These are phyloP conservation scores for Patellaria atrata DNA, from an alignment of 495 filamentous ascomycete species.

Conservation along the genomic window DNA sequence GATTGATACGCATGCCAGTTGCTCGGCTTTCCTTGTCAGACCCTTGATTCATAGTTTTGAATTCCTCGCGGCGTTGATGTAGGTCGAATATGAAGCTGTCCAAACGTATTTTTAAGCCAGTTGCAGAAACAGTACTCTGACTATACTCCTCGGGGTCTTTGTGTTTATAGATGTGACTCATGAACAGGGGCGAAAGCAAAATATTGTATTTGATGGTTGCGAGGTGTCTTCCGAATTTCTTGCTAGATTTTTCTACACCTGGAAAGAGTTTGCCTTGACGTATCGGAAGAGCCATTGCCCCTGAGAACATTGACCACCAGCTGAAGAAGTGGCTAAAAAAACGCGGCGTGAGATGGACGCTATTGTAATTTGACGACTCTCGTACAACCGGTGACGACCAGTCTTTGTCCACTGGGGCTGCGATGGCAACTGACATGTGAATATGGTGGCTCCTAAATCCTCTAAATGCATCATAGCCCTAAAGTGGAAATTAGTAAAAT, in stretches of 20 bases:
- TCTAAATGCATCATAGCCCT: conserved; percentile 76
- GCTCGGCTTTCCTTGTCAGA: conserved; percentile 58
- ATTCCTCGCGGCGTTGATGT: conserved; percentile 86
- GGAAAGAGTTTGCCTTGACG: conserved; percentile 86
- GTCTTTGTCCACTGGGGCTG: conserved; percentile 64
- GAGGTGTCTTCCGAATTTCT: conserved; percentile 93
- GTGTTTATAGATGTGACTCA: conserved; percentile 97
- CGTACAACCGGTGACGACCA: conserved; percentile 61
- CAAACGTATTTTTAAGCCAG: conserved; percentile 82
- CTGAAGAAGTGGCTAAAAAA: conserved; percentile 98
- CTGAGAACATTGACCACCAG: conserved; percentile 95
- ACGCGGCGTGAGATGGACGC: conserved; percentile 78
- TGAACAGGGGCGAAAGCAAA: conserved; percentile 78
- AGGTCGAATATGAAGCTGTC: conserved; percentile 94
- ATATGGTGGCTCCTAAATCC: conserved; percentile 94
- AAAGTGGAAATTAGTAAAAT: conserved; percentile 18
- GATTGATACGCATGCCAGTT: conserved; percentile 89
- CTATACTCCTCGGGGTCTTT: conserved; percentile 82
- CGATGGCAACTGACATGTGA: conserved; percentile 79
- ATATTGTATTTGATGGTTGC: conserved; percentile 97
- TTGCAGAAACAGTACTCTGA: conserved; percentile 71
- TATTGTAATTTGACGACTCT: conserved; percentile 80
- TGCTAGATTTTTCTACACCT: conserved; percentile 84
- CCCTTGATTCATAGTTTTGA: conserved; percentile 50
- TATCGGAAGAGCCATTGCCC: conserved; percentile 86